A percentile compares a stretch with the other conserved stretches of the same genome.
phyloP scores from a whole-genome alignment of 352 stramenopile species.

The Globisporangium heterothallicum region DNA sequence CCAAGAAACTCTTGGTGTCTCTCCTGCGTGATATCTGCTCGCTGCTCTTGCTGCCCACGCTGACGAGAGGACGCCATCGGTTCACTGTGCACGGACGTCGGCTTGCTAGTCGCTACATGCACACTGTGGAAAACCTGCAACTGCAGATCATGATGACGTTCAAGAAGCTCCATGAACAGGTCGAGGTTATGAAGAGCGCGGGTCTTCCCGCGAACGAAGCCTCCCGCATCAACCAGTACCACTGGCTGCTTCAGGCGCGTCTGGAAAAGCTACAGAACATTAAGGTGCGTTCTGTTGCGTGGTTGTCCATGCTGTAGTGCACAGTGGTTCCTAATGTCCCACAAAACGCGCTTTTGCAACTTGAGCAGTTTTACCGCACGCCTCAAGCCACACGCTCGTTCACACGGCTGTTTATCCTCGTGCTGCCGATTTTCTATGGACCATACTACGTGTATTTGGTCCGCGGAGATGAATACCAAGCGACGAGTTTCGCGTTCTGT shows the following conservation, averaged over 20 bases:
- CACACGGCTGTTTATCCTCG: constrained; percentile 78
- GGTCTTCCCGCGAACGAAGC: constrained; percentile 79
- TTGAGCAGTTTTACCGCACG: constrained; percentile 80
- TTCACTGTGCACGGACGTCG: constrained; percentile 48
- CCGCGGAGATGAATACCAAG: constrained; percentile 38
- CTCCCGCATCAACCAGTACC: constrained; percentile 86
- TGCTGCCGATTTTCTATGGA: constrained; percentile 81
- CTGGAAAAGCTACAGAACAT: constrained; percentile 82
- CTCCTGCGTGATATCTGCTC: constrained; percentile 41
- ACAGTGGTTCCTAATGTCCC: neutral
- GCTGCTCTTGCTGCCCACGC: constrained; percentile 59
- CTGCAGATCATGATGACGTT: constrained; percentile 57
- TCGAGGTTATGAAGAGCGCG: constrained; percentile 69
- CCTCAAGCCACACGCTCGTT: constrained; percentile 83
- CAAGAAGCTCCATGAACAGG: constrained; percentile 54
- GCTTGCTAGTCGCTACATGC: constrained; percentile 36
- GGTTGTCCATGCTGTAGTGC: neutral
- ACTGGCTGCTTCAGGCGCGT: constrained; percentile 79
- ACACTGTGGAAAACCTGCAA: constrained; percentile 39
- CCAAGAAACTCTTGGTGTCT: constrained; percentile 46
- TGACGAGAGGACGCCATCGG: constrained; percentile 65
- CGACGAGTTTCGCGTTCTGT: constrained; percentile 74
- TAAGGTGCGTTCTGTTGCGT: constrained; percentile 41
- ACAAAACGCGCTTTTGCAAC: too few species aligned
- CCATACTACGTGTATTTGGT: constrained; percentile 85